These are phyloP conservation scores for Pyronema omphalodes DNA, from an alignment of 495 filamentous ascomycete genomes.

Conservation along the genomic window DNA sequence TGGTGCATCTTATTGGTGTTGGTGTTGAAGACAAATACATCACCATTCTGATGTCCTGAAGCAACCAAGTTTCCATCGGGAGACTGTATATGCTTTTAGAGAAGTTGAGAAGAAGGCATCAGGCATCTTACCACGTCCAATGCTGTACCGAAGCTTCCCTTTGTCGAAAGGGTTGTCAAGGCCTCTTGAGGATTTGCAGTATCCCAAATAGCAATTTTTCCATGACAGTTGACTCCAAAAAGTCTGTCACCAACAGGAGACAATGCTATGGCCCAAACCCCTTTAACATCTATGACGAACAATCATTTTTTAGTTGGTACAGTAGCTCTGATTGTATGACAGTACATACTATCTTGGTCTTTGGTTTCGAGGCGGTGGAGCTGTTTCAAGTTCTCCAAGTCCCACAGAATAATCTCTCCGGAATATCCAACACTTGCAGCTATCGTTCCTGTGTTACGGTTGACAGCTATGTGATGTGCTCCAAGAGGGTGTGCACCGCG, in stretches of 20 bases:
- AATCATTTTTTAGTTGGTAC: not conserved
- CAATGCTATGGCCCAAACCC: slow-evolving; percentile 73
- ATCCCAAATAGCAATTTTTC: slow-evolving; percentile 80
- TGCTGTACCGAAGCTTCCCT: slow-evolving; percentile 71
- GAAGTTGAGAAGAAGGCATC: not conserved
- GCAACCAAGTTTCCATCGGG: slow-evolving; percentile 69
- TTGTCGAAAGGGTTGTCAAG: slow-evolving; percentile 74
- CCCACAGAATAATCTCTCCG: slow-evolving; percentile 72
- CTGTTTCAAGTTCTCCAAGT: slow-evolving; percentile 35
- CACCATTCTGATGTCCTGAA: slow-evolving; percentile 80
- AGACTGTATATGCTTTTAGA: slow-evolving; percentile 30
- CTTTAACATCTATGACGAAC: slow-evolving; percentile 10
- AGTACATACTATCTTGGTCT: slow-evolving; percentile 15
- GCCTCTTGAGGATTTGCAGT: slow-evolving; percentile 33
- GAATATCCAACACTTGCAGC: slow-evolving; percentile 75
- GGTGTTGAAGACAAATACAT: slow-evolving; percentile 89
- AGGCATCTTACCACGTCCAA: slow-evolving; percentile 49
- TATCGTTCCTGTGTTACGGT: slow-evolving; percentile 39
- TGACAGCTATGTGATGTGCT: slow-evolving; percentile 68
- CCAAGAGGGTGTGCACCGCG: slow-evolving; percentile 61
- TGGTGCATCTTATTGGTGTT: slow-evolving; percentile 69
- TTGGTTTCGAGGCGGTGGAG: slow-evolving; percentile 27
- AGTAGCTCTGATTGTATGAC: not conserved
- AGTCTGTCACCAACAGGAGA: slow-evolving; percentile 66
- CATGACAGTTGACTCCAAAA: slow-evolving; percentile 64